Base-by-base conservation (phyloP, 2,329 filamentous ascomycete genomes). In the Lasiodiplodia theobromae region DNA sequence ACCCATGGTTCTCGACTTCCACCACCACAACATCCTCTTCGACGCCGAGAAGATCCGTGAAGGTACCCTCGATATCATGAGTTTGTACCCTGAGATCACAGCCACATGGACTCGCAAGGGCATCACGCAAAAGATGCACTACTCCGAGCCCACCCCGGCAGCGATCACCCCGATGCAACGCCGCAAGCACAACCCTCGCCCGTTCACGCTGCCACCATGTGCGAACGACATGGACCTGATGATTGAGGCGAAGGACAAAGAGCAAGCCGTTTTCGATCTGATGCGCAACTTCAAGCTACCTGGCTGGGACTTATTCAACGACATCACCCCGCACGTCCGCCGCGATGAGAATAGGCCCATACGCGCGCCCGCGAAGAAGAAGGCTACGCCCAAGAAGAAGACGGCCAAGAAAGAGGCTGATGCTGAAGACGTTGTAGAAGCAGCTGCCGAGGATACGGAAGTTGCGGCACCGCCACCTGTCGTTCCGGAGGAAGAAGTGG, bases 161-260 rank as follows among this genome's bases (percentile, higher is more conserved):
- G 93, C 94, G 1, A 87, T 97, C 51, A 97, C 94, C 0, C 87
- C 86, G 0, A 86, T 89, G 0, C 91, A 97, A 72, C 85, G 94
- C 34, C 87, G 95, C 69, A 97, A 97, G 79, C 95, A 98, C 76
- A 93, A 89, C 44, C 86, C 93, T 0, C 87, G 95, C 10, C 93
- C 97, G 1, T 86, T 86, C 71, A 92, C 89, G 0, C 80, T 98
- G 0, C 95, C 95, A 0, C 94, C 95, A 0, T 97, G 95, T 74
- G 85, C 89, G 4, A 83, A 88, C 0, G 89, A 91, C 38, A 96
- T 96, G 91, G 95, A 97, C 76, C 84, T 98, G n/a, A 98, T 98
- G 95, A 97, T 98, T 70, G 95, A 98, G 81, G 95, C 95, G 58
- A 98, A 98, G 78, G 95, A 97, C 76, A 98, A 98, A 80, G 95